These are phyloP conservation scores for Beta macrorhiza DNA, from an alignment of 179 eudicot genomes.

Conservation along the genomic window DNA sequence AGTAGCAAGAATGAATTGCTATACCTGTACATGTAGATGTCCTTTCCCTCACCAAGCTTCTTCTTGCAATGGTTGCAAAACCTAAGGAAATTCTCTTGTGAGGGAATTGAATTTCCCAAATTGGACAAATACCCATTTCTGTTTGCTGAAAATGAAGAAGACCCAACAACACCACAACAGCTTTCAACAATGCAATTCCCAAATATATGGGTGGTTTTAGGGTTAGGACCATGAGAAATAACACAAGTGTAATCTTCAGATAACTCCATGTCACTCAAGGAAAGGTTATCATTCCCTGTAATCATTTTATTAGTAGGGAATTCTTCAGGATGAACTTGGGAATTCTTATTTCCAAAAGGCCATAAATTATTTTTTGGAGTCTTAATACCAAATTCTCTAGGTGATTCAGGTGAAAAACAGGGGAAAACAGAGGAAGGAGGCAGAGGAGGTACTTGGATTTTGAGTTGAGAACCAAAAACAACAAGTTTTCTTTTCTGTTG, in stretches of 20 bases:
- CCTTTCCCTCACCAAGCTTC: slow-evolving; percentile 40
- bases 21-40: slow-evolving; percentile 47
- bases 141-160: slow-evolving; percentile 35
- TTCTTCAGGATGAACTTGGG: slow-evolving; percentile 31
- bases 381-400: slow-evolving; percentile 70
- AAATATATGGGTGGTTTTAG: slow-evolving; percentile 69
- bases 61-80: slow-evolving; percentile 65
- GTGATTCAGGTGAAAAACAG: slow-evolving; percentile 48
- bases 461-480: slow-evolving; percentile 64
- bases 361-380: slow-evolving; percentile 43
- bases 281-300: slow-evolving; percentile 15
- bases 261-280: slow-evolving; percentile 60
- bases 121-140: slow-evolving; percentile 32
- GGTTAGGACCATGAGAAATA: slow-evolving; percentile 77
- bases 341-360: slow-evolving; percentile 19
- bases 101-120: slow-evolving; percentile 19
- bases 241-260: slow-evolving; percentile 90
- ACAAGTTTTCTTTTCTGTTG: slow-evolving; percentile 44
- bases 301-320: not conserved
- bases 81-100: slow-evolving; percentile 46
- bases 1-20: not conserved
- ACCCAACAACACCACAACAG: slow-evolving; percentile 42
- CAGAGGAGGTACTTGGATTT: slow-evolving; percentile 53
- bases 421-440: slow-evolving; percentile 37
- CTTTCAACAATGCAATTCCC: slow-evolving; percentile 73